These are phyloP conservation scores for Penicillium manginii DNA, from an alignment of 495 filamentous ascomycete genomes.

Conservation along the genomic window DNA sequence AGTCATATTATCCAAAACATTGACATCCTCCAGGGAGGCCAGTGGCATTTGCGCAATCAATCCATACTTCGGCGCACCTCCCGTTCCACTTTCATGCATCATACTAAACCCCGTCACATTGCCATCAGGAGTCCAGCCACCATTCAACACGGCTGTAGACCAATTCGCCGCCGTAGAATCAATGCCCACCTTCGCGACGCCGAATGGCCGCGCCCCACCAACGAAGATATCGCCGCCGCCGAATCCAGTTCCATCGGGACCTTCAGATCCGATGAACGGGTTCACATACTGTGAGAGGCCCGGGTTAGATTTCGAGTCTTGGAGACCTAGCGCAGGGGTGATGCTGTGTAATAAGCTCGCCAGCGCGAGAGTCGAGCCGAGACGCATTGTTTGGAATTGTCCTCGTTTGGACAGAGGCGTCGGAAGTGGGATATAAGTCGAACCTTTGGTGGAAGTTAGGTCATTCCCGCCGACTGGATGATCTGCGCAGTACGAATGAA, in stretches of 20 bases:
- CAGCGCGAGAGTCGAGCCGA: neutral
- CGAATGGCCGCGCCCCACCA: constrained; percentile 65
- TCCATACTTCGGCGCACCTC: constrained; percentile 71
- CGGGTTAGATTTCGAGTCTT: constrained; percentile 8
- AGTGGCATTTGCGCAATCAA: constrained; percentile 67
- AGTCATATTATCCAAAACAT: constrained; percentile 45
- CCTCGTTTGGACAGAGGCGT: neutral
- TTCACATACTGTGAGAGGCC: constrained; percentile 56
- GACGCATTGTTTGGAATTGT: neutral
- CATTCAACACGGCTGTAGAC: constrained; percentile 50
- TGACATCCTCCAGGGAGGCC: constrained; percentile 36
- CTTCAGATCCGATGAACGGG: constrained; percentile 41
- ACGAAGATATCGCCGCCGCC: constrained; percentile 71
- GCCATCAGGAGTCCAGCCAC: constrained; percentile 62
- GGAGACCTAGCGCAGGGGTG: neutral
- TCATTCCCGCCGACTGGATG: neutral
- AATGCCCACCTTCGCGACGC: constrained; percentile 68
- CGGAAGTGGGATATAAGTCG: neutral
- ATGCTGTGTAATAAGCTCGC: neutral
- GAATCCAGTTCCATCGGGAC: constrained; percentile 35
- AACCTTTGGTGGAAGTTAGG: neutral
- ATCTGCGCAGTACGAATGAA: neutral
- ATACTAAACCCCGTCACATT: constrained; percentile 66
- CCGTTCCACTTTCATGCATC: constrained; percentile 73
- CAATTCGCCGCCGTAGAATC: constrained; percentile 60